These are phyloP conservation scores for Purpureocillium lavendulum DNA, from an alignment of 2,329 filamentous ascomycete species.

Conservation along the genomic window DNA sequence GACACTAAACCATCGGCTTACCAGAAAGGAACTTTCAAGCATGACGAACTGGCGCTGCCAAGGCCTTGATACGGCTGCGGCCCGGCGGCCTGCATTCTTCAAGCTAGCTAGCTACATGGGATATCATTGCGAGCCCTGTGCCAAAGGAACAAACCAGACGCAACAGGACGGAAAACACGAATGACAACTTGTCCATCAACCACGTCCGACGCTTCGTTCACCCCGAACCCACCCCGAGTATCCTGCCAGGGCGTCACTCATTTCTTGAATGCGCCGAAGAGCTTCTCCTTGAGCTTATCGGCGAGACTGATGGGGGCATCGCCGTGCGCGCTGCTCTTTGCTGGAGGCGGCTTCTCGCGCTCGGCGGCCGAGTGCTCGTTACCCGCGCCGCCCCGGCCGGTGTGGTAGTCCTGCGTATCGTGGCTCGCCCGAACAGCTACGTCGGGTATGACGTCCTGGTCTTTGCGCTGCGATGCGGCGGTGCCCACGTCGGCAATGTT, in stretches of 20 bases:
- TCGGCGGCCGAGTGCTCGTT: conserved; percentile 37
- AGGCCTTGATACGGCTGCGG: no score
- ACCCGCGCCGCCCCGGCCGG: conserved; percentile 51
- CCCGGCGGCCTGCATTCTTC: no score
- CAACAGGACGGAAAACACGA: background rate
- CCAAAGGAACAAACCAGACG: no score
- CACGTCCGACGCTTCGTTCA: no score
- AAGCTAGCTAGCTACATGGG: no score
- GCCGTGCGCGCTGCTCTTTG: conserved; percentile 15
- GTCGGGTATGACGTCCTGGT: conserved; percentile 45
- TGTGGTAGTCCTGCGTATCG: conserved; percentile 44
- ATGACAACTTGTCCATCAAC: background rate
- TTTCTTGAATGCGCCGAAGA: conserved; percentile 42
- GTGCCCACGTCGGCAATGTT: conserved; percentile 46
- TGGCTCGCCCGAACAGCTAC: conserved; percentile 39
- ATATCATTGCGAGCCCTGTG: no score
- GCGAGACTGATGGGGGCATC: conserved; percentile 34
- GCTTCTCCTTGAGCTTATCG: conserved; percentile 50
- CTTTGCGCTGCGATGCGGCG: conserved; percentile 30
- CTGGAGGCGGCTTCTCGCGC: conserved; percentile 19
- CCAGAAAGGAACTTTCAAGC: no score
- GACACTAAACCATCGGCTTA: no score
- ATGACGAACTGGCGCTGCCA: no score
- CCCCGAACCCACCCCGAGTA: no score
- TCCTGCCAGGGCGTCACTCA: no score